A percentile compares a stretch with the other conserved stretches of the same genome.
These are phyloP conservation scores for Vanderwaltozyma yarrowii DNA, from an alignment of 805 yeast species.

Conservation along the genomic window DNA sequence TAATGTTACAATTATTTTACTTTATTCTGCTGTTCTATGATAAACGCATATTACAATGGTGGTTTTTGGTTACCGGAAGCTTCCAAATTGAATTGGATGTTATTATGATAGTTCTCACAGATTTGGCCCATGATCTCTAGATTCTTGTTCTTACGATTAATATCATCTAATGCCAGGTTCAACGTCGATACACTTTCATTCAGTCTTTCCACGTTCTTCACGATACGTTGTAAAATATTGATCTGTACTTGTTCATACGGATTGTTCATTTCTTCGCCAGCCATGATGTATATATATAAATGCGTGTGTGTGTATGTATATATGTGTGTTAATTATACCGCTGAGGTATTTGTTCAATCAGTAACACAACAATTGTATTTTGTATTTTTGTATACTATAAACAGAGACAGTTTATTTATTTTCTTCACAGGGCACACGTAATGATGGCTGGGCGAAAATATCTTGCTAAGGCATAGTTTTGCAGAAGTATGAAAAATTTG, in stretches of 20 bases:
- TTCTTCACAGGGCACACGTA: too few species aligned
- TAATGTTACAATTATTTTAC: too few species aligned
- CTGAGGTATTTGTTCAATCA: too few species aligned
- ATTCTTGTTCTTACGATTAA: slow-evolving; percentile 57
- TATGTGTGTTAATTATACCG: neutral
- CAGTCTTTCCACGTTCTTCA: slow-evolving; percentile 62
- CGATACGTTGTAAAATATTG: slow-evolving; percentile 65
- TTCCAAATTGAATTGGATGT: slow-evolving; percentile 58
- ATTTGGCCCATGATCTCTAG: slow-evolving; percentile 63
- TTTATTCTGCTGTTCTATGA: too few species aligned
- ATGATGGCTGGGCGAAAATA: too few species aligned
- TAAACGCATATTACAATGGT: slow-evolving; percentile 8
- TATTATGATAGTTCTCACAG: slow-evolving; percentile 69
- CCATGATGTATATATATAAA: too few species aligned
- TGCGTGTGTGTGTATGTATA: neutral
- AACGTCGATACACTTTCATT: slow-evolving; percentile 60
- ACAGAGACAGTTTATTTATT: too few species aligned
- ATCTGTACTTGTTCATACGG: slow-evolving; percentile 80
- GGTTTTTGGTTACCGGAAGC: slow-evolving; percentile 47
- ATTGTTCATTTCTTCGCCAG: slow-evolving; percentile 48
- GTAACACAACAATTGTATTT: too few species aligned
- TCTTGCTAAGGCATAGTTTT: too few species aligned
- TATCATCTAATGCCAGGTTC: slow-evolving; percentile 49
- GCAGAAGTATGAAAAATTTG: too few species aligned
- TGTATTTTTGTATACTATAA: too few species aligned